Evolutionary conservation across 2,329 filamentous ascomycete species (phyloP).

Genomic region (Periconia macrospinosa): DNA sequence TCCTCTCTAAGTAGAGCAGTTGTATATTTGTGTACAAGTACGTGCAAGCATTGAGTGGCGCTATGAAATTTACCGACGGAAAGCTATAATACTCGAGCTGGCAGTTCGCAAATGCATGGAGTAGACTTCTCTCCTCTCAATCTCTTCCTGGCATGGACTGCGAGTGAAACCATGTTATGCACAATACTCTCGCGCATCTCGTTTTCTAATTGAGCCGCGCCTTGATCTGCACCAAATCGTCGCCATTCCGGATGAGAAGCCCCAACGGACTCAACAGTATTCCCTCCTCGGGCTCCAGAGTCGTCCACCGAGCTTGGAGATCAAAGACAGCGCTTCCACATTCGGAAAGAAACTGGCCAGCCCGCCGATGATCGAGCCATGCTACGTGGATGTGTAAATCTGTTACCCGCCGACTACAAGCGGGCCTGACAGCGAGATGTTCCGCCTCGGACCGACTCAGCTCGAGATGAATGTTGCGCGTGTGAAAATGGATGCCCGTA

Average conservation of each 20-base stretch:
- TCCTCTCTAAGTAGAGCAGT: no score
- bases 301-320: neutral
- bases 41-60: no score
- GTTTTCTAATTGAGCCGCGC: neutral
- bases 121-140: no score
- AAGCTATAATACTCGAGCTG: no score
- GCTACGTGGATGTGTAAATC: neutral
- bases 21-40: no score
- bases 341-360: neutral
- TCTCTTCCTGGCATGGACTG: no score
- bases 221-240: constrained; percentile 1
- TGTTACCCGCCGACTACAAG: neutral
- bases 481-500: constrained; percentile 7
- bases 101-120: no score
- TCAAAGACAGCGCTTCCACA: neutral
- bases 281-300: neutral
- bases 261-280: constrained; percentile 1
- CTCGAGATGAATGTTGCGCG: constrained; percentile 8
- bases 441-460: constrained; percentile 1
- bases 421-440: neutral
- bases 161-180: no score
- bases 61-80: no score
- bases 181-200: no score
- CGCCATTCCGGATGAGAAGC: constrained; percentile 5
- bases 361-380: neutral